These are phyloP conservation scores for Nectriaceae sp. DNA, from an alignment of 2,329 filamentous ascomycete species.

Conservation along the genomic window DNA sequence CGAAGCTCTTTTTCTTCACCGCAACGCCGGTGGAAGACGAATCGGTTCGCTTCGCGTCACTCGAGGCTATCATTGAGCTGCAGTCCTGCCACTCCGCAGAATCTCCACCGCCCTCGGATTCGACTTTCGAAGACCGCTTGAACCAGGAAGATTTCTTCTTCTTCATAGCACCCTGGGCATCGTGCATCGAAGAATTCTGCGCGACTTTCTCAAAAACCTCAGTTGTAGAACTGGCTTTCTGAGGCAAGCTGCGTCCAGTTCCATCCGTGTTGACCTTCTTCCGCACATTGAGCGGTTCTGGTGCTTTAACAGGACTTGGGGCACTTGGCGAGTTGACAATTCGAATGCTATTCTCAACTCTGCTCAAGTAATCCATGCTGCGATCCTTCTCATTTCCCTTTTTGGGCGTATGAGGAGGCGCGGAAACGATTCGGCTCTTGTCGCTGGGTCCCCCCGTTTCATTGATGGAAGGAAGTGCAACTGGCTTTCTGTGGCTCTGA, in stretches of 20 bases:
- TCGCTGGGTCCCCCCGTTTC: slow-evolving; percentile 40
- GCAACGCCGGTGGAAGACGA: slow-evolving; percentile 24
- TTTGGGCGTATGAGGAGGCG: slow-evolving; percentile 41
- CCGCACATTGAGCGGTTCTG: slow-evolving; percentile 43
- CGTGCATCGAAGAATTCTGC: slow-evolving; percentile 16
- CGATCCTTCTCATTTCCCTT: slow-evolving; percentile 35
- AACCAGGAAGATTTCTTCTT: slow-evolving; percentile 57
- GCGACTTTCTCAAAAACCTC: slow-evolving; percentile 12
- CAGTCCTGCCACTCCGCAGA: slow-evolving; percentile 30
- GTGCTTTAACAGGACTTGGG: slow-evolving; percentile 34
- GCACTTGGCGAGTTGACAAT: slow-evolving; percentile 53
- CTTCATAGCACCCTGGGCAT: slow-evolving; percentile 24
- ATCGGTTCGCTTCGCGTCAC: slow-evolving; percentile 27
- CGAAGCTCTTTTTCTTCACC: slow-evolving; percentile 55
- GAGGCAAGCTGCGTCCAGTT: slow-evolving; percentile 20
- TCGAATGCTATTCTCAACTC: slow-evolving; percentile 54
- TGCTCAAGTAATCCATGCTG: slow-evolving; percentile 47
- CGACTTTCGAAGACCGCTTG: slow-evolving; percentile 46
- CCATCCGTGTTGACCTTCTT: slow-evolving; percentile 37
- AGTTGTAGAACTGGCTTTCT: slow-evolving; percentile 14
- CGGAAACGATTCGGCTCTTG: slow-evolving; percentile 49
- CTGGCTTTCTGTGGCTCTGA: slow-evolving; percentile 38
- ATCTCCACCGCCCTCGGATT: slow-evolving; percentile 21
- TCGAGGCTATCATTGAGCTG: slow-evolving; percentile 24
- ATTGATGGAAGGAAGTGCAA: slow-evolving; percentile 51